phyloP scores from a whole-genome alignment of 2,329 filamentous ascomycete species.

The Ceratocystis colombiana region DNA sequence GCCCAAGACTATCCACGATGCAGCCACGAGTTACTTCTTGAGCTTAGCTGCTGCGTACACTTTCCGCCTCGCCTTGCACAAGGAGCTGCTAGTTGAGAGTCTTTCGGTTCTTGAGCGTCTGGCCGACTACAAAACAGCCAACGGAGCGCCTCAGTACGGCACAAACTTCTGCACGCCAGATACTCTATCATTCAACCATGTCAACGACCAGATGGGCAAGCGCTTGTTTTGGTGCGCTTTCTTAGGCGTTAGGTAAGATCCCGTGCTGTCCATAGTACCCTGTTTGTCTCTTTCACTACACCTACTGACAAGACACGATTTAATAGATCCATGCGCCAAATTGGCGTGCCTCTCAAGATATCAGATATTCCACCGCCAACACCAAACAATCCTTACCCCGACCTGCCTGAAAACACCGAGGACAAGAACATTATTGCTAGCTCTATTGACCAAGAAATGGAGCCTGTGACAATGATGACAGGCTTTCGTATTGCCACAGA shows the following conservation, averaged over 20 bases:
- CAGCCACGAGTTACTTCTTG: slow-evolving; percentile 67
- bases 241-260: slow-evolving; percentile 53
- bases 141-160: slow-evolving; percentile 34
- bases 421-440: slow-evolving; percentile 68
- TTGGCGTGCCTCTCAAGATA: slow-evolving; percentile 62
- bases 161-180: slow-evolving; percentile 36
- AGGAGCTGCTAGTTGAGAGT: slow-evolving; percentile 63
- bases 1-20: slow-evolving; percentile 42
- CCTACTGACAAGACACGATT: slow-evolving; percentile 26
- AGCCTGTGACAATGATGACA: slow-evolving; percentile 57
- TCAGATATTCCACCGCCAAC: slow-evolving; percentile 68
- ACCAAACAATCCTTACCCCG: slow-evolving; percentile 63
- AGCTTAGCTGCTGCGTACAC: slow-evolving; percentile 58
- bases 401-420: slow-evolving; percentile 70
- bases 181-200: slow-evolving; percentile 50
- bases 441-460: slow-evolving; percentile 59
- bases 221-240: slow-evolving; percentile 79
- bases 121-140: slow-evolving; percentile 25
- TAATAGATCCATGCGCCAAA: slow-evolving; percentile 62
- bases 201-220: slow-evolving; percentile 63
- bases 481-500: slow-evolving; percentile 74
- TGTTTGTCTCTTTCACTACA: not conserved
- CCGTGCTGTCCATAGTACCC: slow-evolving; percentile 12
- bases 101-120: slow-evolving; percentile 43
- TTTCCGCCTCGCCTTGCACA: slow-evolving; percentile 55